phyloP scores from a whole-genome alignment of 1,139 yeast genomes.

The Suhomyces bribrorum region DNA sequence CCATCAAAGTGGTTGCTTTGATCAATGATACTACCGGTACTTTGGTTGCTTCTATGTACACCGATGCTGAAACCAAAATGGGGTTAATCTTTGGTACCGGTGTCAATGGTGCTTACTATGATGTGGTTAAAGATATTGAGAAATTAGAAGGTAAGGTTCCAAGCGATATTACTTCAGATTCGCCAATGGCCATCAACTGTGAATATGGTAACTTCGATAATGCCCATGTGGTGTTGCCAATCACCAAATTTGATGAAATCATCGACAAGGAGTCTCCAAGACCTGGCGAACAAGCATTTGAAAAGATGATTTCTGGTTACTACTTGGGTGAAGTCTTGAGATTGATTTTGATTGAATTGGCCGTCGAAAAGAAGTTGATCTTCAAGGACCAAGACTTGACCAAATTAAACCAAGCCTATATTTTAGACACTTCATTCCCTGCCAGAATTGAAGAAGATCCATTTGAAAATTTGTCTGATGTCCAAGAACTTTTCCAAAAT shows the following conservation, averaged over 20 bases:
- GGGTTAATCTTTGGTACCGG: constrained; percentile 98
- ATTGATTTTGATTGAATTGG: constrained; percentile 72
- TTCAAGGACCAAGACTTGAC: constrained; percentile 69
- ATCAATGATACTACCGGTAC: constrained; percentile 98
- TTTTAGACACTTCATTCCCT: constrained; percentile 88
- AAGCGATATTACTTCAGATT: constrained; percentile 59
- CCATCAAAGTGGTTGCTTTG: constrained; percentile 85
- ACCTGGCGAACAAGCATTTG: constrained; percentile 95
- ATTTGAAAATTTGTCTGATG: constrained; percentile 79
- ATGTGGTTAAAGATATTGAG: constrained; percentile 69
- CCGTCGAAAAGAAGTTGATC: constrained; percentile 58
- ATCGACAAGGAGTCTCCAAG: constrained; percentile 89
- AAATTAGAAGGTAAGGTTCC: constrained; percentile 75
- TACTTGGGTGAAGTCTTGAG: constrained; percentile 92
- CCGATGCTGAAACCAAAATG: constrained; percentile 86
- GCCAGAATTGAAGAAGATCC: constrained; percentile 88
- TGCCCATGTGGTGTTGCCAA: constrained; percentile 79
- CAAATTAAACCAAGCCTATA: constrained; percentile 57
- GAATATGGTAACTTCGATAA: constrained; percentile 98
- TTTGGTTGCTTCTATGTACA: constrained; percentile 90
- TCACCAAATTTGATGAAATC: constrained; percentile 81
- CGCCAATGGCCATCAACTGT: constrained; percentile 95
- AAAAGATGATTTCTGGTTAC: constrained; percentile 97
- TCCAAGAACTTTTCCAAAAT: constrained; percentile 61
- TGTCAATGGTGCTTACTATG: constrained; percentile 96